A percentile compares a stretch with the other conserved stretches of the same genome.
phyloP scores from a whole-genome alignment of 2,329 filamentous ascomycete species.

The Pseudocercospora vitis region DNA sequence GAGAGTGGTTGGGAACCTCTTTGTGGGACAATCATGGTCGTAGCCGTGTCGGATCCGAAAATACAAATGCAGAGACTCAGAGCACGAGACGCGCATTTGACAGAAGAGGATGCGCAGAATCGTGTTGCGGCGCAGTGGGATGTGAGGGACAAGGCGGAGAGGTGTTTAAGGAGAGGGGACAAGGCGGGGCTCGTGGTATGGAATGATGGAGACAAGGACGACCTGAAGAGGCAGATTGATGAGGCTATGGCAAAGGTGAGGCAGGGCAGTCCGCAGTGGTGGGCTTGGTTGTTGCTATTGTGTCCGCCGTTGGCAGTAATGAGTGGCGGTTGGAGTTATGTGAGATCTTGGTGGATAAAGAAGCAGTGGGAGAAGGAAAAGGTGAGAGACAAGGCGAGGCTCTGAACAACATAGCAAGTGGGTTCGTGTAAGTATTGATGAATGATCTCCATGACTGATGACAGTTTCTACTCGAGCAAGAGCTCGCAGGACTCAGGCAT shows the following conservation, averaged over 20 bases:
- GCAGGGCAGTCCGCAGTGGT: slow-evolving; percentile 71
- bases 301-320: slow-evolving; percentile 73
- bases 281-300: slow-evolving; percentile 68
- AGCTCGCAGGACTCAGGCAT: too few relatives aligned
- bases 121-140: slow-evolving; percentile 84
- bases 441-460: slow-evolving; percentile 4
- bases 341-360: slow-evolving; percentile 69
- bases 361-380: slow-evolving; percentile 65
- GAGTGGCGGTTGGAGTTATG: slow-evolving; percentile 69
- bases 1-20: slow-evolving; percentile 83
- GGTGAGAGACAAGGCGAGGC: slow-evolving; percentile 58
- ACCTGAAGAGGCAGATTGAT: slow-evolving; percentile 67
- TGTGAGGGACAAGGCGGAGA: slow-evolving; percentile 76
- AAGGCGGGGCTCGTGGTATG: slow-evolving; percentile 76
- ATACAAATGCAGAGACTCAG: slow-evolving; percentile 80
- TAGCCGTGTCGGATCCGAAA: slow-evolving; percentile 75
- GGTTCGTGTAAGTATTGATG: not conserved
- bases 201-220: slow-evolving; percentile 78
- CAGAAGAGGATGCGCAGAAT: slow-evolving; percentile 81
- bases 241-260: slow-evolving; percentile 65
- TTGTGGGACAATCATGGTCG: slow-evolving; percentile 82
- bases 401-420: slow-evolving; percentile 41
- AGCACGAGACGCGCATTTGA: slow-evolving; percentile 74
- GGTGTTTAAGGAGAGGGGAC: slow-evolving; percentile 65
- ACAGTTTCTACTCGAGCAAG: not conserved